Base-by-base conservation (phyloP, 1,284 basidiomycete species). In the Xerocomus amazonicus region DNA sequence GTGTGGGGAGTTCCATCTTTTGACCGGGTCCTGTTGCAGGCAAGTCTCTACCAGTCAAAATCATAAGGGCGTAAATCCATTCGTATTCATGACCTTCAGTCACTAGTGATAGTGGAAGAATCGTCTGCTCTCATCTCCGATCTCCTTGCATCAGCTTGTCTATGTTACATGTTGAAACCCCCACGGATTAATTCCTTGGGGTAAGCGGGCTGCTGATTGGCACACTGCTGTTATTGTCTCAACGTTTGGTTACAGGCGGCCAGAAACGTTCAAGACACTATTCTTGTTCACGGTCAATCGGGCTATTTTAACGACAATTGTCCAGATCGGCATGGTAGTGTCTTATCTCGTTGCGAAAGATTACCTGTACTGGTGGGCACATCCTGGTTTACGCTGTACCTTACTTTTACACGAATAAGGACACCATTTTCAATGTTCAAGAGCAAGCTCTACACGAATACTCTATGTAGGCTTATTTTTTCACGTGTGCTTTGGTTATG, bases 361-460 rank as follows among this genome's bases (percentile, higher is more conserved):
- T 35, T 32, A 37, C 16, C 29, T 61, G 23, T 61, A 58, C 19
- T 58, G 56, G 56, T 52, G 23, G 40, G 56, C 14, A 16, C 2
- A 32, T 17, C 27, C 17, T 31, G 8, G 14, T 17, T 12, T n/a
- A 6, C 9, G 8, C 19, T 17, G 16, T 42, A 28, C 31, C 14
- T 3, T 26, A 14, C 26, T 17, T 35, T 8, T 14, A 47, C 28
- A 40, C 19, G 16, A 34, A 23, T 36, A 9, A 58, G 58, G 58
- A 51, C 59, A 44, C 56, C 58, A 36, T 58, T 58, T 33, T 47
- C 60, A 29, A 16, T 60, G 27, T 58, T 48, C 49, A 60, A 59
- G 51, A 73, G 53, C 56, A 85, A 85, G 78, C 58, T 57, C n/a
- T 57, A 57, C 29, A 48, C 56, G 9, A 58, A 58, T 33, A 58